Conservation (phyloP, 352 stramenopile genomes). For the Globisporangium apiculatum region DNA sequence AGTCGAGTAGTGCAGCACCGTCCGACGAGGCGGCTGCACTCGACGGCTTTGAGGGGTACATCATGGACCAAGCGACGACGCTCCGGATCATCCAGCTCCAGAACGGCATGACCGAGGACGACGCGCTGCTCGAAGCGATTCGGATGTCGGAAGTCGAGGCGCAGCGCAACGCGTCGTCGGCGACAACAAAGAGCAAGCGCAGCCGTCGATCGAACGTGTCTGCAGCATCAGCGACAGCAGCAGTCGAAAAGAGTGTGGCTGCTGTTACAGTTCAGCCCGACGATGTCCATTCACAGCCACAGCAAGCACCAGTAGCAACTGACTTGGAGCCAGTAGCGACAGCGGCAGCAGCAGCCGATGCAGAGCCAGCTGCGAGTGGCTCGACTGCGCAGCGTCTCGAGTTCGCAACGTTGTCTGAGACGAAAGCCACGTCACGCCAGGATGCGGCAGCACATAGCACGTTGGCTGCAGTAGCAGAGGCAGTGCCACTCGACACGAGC, state of each 20-base stretch:
- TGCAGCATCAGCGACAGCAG: background rate
- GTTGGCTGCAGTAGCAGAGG: too few species aligned
- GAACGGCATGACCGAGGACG: slow-evolving; percentile 65
- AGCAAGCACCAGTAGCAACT: too few species aligned
- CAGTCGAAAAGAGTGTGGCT: background rate
- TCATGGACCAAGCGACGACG: slow-evolving; percentile 25
- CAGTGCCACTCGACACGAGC: background rate
- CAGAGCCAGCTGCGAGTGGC: background rate
- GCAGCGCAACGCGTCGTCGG: background rate
- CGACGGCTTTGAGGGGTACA: slow-evolving; percentile 10
- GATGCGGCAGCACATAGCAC: too few species aligned
- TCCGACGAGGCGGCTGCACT: background rate
- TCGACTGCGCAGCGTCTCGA: background rate
- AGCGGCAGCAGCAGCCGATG: too few species aligned
- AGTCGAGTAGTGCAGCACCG: background rate
- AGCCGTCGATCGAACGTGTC: background rate
- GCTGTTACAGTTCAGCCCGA: background rate
- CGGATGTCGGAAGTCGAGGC: slow-evolving; percentile 40
- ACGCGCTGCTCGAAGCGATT: slow-evolving; percentile 55
- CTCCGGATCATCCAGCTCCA: slow-evolving; percentile 59
- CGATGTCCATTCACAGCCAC: too few species aligned
- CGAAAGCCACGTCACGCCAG: too few species aligned
- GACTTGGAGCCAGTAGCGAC: too few species aligned
- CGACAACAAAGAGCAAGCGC: background rate
- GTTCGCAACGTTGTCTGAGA: background rate